A percentile compares a stretch with the other conserved stretches of the same genome.
Conservation (phyloP, 768 basidiomycete species). For the Suillus placidus region DNA sequence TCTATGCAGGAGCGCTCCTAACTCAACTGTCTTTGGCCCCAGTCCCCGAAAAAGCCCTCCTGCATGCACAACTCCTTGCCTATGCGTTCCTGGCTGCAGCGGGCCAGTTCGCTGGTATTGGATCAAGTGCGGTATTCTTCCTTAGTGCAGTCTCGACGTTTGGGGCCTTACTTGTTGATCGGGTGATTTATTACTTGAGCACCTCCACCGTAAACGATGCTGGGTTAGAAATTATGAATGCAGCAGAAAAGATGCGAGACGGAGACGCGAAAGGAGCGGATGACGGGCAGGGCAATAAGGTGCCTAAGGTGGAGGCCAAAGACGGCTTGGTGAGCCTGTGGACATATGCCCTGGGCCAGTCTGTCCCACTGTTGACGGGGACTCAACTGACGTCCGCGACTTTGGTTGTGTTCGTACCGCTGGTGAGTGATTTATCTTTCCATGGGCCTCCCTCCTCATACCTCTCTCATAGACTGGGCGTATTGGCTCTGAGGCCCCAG, state of each 20-base stretch:
- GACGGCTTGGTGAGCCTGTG: conserved; percentile 50
- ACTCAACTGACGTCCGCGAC: conserved; percentile 60
- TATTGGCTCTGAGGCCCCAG: conserved; percentile 79
- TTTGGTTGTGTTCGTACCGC: conserved; percentile 87
- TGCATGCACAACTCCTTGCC: conserved; percentile 63
- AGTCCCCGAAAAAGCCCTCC: conserved; percentile 30
- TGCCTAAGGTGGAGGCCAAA: not conserved
- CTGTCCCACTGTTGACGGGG: conserved; percentile 58
- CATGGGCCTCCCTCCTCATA: not conserved
- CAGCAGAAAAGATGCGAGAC: not conserved
- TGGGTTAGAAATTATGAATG: not conserved
- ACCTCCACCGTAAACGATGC: conserved; percentile 18
- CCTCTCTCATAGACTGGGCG: conserved; percentile 70
- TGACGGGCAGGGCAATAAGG: not conserved
- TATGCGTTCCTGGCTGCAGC: conserved; percentile 56
- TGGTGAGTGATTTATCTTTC: conserved; percentile 49
- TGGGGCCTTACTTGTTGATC: conserved; percentile 56
- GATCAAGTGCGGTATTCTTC: conserved; percentile 78
- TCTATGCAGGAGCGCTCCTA: conserved; percentile 55
- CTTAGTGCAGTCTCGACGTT: conserved; percentile 61
- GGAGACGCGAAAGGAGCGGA: conserved; percentile 10
- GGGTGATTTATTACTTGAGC: conserved; percentile 30
- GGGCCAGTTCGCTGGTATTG: conserved; percentile 68
- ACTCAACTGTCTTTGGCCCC: conserved; percentile 59
- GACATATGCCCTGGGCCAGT: conserved; percentile 65